Evolutionary conservation across 495 filamentous ascomycete genomes (phyloP), one percentile per base, ranked within the genome.

Genomic region (Aspergillus diversus): DNA sequence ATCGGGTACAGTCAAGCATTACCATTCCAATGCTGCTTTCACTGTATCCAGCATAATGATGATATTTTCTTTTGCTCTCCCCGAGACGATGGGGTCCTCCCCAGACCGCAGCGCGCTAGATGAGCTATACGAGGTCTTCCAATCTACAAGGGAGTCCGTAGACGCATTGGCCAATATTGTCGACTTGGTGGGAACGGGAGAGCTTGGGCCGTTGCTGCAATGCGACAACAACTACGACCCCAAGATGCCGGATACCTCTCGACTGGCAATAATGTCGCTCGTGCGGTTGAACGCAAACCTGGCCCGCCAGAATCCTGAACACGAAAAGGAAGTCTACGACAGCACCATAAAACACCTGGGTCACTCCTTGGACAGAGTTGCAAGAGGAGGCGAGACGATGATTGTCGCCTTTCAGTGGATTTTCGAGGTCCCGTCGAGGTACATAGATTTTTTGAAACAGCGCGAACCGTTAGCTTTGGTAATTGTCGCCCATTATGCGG

Each of bases 381-480:
- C 73, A 61, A 73, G 67, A 53, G 73, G 72, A 8, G 70, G 69
- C 15, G 77, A 77, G 64, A 75, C 69, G 48, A 76, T 69, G 63
- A 59, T 75, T 5, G 72, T 78, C 35, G 75, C 77, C 0, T 81
- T 83, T 58, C 70, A 76, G 13, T 88, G 80, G 83, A 76, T 76
- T 7, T 77, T 83, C 15, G 80, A 80, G 11, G 71, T 87, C 5
- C 81, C 83, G 0, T 64, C 77, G 3, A 69, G 73, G 11, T 89
- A 86, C 66, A 65, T 85, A 13, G 76, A 80, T 0, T 72, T 86
- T 27, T 79, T 86, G 5, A 74, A 75, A 9, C 68, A 80, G 43
- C 76, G 75, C 9, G 73, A 80, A 39, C 84, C 86, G 0, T 81
- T 87, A 46, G 84, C 88, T 5, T 59, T 86, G 39, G 73, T 83